phyloP scores from a whole-genome alignment of 179 eudicot genomes.

The Corrigiola litoralis region DNA sequence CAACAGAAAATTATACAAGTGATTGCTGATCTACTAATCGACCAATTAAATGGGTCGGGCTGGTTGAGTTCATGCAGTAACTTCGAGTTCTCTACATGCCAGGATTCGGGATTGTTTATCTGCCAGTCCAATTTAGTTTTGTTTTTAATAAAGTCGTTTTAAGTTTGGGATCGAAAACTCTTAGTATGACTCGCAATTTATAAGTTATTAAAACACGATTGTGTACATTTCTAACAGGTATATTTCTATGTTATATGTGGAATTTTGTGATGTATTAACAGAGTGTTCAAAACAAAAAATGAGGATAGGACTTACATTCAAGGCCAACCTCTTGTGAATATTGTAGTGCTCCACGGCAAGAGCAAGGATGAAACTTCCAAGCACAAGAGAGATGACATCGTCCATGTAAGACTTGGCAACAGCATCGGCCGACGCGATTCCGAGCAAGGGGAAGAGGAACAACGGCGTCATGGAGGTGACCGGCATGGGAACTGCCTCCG shows the following conservation, averaged over 20 bases:
- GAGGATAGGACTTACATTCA: slow-evolving; percentile 49
- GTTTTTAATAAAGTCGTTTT: too few relatives aligned
- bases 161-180: too few relatives aligned
- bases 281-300: not conserved
- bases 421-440: slow-evolving; percentile 59
- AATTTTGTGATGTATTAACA: not conserved
- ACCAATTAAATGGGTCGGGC: too few relatives aligned
- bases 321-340: slow-evolving; percentile 81
- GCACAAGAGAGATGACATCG: slow-evolving; percentile 78
- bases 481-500: slow-evolving; percentile 98
- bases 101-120: too few relatives aligned
- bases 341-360: slow-evolving; percentile 96
- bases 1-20: too few relatives aligned
- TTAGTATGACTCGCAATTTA: too few relatives aligned
- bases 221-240: too few relatives aligned
- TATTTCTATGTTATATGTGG: not conserved
- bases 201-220: too few relatives aligned
- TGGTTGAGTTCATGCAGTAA: too few relatives aligned
- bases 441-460: slow-evolving; percentile 76
- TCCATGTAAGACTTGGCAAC: slow-evolving; percentile 79
- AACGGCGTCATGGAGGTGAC: slow-evolving; percentile 87
- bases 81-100: too few relatives aligned
- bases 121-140: too few relatives aligned
- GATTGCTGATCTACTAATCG: too few relatives aligned
- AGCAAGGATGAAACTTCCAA: slow-evolving; percentile 92